phyloP scores from a whole-genome alignment of 2,329 filamentous ascomycete species.

The Alternaria novae-zelandiae region DNA sequence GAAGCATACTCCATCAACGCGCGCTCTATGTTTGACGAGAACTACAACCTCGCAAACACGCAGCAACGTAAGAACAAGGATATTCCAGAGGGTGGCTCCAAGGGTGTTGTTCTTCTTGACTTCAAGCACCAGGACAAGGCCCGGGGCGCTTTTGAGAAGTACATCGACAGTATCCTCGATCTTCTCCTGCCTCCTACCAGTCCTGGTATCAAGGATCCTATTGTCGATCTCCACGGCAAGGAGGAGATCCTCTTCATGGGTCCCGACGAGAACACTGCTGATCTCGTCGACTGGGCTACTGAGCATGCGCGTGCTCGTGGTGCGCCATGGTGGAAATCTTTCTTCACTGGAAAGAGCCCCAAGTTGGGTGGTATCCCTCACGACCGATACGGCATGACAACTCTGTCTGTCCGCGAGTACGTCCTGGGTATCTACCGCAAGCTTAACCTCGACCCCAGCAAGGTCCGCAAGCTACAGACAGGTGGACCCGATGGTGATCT shows the following conservation, averaged over 20 bases:
- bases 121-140: slow-evolving; percentile 93
- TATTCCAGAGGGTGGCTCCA: slow-evolving; percentile 96
- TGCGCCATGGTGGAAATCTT: slow-evolving; percentile 99
- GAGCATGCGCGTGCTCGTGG: slow-evolving; percentile 86
- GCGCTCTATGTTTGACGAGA: slow-evolving; percentile 95
- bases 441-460: slow-evolving; percentile 83
- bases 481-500: slow-evolving; percentile 96
- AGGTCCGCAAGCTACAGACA: slow-evolving; percentile 93
- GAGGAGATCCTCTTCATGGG: slow-evolving; percentile 98
- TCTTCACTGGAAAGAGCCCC: slow-evolving; percentile 98
- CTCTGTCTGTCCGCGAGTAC: slow-evolving; percentile 92
- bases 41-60: slow-evolving; percentile 97
- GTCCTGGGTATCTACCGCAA: slow-evolving; percentile 97
- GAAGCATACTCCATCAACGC: slow-evolving; percentile 97
- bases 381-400: slow-evolving; percentile 97
- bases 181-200: slow-evolving; percentile 87
- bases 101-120: slow-evolving; percentile 95
- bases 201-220: slow-evolving; percentile 97
- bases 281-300: slow-evolving; percentile 98
- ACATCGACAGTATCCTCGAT: slow-evolving; percentile 98
- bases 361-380: slow-evolving; percentile 96
- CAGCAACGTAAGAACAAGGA: slow-evolving; percentile 99
- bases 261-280: slow-evolving; percentile 97
- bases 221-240: slow-evolving; percentile 93
- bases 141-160: slow-evolving; percentile 95